These are phyloP conservation scores for Didymella sp. DNA, from an alignment of 2,329 filamentous ascomycete species.

Conservation along the genomic window DNA sequence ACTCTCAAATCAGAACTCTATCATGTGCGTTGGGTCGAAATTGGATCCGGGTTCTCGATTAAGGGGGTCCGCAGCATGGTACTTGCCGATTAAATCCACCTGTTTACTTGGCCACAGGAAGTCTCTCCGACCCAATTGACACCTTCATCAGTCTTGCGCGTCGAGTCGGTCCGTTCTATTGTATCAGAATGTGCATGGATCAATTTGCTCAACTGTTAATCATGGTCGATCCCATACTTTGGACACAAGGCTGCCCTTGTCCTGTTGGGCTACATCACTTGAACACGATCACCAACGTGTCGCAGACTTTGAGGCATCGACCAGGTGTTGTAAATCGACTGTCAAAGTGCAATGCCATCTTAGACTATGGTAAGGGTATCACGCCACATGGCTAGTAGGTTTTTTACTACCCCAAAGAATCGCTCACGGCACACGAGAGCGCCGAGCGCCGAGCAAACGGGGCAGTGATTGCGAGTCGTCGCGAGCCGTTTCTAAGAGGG, in stretches of 20 bases:
- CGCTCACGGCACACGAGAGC: slow-evolving; percentile 16
- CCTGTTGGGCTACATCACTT: neutral
- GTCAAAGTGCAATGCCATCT: neutral
- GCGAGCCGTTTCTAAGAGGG: slow-evolving; percentile 10
- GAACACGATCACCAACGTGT: neutral
- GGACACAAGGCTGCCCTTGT: slow-evolving; percentile 2
- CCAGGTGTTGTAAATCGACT: slow-evolving; percentile 1
- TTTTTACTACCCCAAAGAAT: slow-evolving; percentile 2
- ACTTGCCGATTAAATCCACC: slow-evolving; percentile 7
- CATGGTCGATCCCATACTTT: slow-evolving; percentile 6
- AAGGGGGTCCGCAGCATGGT: neutral
- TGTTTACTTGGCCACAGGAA: slow-evolving; percentile 6
- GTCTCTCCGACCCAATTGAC: neutral
- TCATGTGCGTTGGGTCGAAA: neutral
- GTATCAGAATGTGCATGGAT: slow-evolving; percentile 4
- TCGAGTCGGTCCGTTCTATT: slow-evolving; percentile 7
- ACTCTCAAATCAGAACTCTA: neutral
- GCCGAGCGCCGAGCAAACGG: slow-evolving; percentile 23
- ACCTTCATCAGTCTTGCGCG: slow-evolving; percentile 2
- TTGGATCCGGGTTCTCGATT: neutral
- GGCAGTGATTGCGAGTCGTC: slow-evolving; percentile 4
- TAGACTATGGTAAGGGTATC: slow-evolving; percentile 1
- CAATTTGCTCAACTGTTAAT: neutral
- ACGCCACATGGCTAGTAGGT: slow-evolving; percentile 16
- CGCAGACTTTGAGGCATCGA: neutral